Percentiles rank a stretch among this genome's conserved stretches.
These are phyloP conservation scores for Rachicladosporium sp. DNA, from an alignment of 2,329 filamentous ascomycete species.

Conservation along the genomic window DNA sequence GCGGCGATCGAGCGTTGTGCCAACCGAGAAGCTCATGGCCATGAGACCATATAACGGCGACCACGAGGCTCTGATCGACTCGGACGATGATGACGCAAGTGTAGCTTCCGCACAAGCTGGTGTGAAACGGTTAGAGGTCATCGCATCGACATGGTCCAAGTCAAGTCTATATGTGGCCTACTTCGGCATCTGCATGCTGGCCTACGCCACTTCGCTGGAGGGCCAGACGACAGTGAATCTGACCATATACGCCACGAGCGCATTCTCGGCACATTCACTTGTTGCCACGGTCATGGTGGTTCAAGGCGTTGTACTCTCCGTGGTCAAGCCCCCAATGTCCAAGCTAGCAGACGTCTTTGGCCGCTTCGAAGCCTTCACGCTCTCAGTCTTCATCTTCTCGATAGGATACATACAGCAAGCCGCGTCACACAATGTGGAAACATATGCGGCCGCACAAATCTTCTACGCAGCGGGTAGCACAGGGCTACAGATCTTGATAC, in stretches of 20 bases:
- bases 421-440: conserved; percentile 40
- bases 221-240: conserved; percentile 50
- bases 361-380: conserved; percentile 45
- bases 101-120: conserved; percentile 29
- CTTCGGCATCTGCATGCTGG: conserved; percentile 33
- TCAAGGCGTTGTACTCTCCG: conserved; percentile 49
- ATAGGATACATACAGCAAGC: conserved; percentile 49
- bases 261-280: conserved; percentile 52
- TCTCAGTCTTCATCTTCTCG: conserved; percentile 42
- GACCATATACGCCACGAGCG: conserved; percentile 52
- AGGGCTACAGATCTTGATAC: conserved; percentile 48
- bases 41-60: conserved; percentile 3
- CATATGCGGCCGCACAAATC: conserved; percentile 44
- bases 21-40: conserved; percentile 5
- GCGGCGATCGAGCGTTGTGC: conserved; percentile 5
- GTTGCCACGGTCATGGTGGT: conserved; percentile 53
- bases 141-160: conserved; percentile 38
- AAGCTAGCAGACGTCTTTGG: conserved; percentile 52
- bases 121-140: conserved; percentile 37
- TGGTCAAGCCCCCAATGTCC: conserved; percentile 49
- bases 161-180: conserved; percentile 36
- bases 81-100: conserved; percentile 4
- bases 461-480: conserved; percentile 51
- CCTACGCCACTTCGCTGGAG: conserved; percentile 55
- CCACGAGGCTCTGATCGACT: background rate